Base-by-base conservation (phyloP, 2,329 filamentous ascomycete genomes). In the Ceratocystis alfenasii region DNA sequence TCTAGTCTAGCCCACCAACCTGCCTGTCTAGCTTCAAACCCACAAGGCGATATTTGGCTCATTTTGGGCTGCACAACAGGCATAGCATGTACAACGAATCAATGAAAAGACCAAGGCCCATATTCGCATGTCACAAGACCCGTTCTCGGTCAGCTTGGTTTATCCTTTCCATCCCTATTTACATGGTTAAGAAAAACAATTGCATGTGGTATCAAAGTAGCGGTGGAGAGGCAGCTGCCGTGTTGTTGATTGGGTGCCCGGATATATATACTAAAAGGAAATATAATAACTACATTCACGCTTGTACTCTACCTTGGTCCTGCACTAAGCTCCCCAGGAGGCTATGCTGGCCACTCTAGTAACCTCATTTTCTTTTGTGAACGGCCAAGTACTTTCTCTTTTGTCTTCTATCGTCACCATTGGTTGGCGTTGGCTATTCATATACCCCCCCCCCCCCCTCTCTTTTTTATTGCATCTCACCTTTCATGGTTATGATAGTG, bases 81-180 rank as follows among this genome's bases (percentile, higher is more conserved):
- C 20, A 28, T 15, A 53, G 28, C 28, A 59, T 36, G 20, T 20
- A 55, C 50, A 17, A 17, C 20, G 10, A 22, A 57, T 17, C 20
- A 6, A 28, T 12, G 20, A 15, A 15, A 15, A 57, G 53, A 6
- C 30, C 30, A 33, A 33, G 30, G 1, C 5, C 30, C 30, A 33
- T 33, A 33, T 33, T 33, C 6, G 55, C 55, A 59, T 20, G 55
- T 45, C 41, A 44, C 59, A 62, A 62, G 59, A 62, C 55, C 55
- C 22, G 25, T 22, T 22, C 15, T 25, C 8, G 15, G 48, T 28
- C 48, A 53, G 48, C 48, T 53, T 48, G 46, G 17, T 22, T 48
- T 53, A 15, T 7, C 46, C 46, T 50, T n/a, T 22, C 5, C 46
- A 20, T 53, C 48, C 25, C 8, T 20, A 53, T 28, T 10, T 53